These are phyloP conservation scores for Sparassis latifolia DNA, from an alignment of 1,284 basidiomycete species.

Conservation along the genomic window DNA sequence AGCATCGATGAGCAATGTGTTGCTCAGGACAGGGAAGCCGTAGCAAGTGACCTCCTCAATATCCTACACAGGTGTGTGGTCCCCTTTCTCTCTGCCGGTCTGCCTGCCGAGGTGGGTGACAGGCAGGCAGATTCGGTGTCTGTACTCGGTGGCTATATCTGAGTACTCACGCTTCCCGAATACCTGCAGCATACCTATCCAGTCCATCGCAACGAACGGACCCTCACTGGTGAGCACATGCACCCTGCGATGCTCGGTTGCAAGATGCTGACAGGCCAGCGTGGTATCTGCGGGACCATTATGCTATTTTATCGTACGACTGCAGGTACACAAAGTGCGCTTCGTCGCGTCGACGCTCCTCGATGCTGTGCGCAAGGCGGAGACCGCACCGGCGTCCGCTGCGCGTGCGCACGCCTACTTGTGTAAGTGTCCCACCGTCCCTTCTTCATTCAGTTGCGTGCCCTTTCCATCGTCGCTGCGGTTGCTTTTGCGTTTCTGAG, in stretches of 20 bases:
- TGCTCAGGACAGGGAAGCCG: slow-evolving; percentile 65
- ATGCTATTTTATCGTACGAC: not conserved
- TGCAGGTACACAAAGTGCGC: slow-evolving; percentile 77
- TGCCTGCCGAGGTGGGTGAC: not conserved
- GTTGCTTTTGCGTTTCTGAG: slow-evolving; percentile 10
- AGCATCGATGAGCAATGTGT: slow-evolving; percentile 56
- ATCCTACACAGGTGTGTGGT: slow-evolving; percentile 65
- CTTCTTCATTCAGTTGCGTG: not conserved
- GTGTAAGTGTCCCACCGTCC: slow-evolving; percentile 40
- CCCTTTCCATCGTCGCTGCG: not conserved
- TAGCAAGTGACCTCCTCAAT: slow-evolving; percentile 75
- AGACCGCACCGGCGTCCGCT: slow-evolving; percentile 68
- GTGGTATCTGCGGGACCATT: not conserved
- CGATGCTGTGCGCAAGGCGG: slow-evolving; percentile 77
- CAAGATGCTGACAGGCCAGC: slow-evolving; percentile 3
- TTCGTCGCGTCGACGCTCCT: slow-evolving; percentile 84
- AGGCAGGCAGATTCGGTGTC: slow-evolving; percentile 3
- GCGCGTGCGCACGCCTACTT: slow-evolving; percentile 75
- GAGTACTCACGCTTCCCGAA: slow-evolving; percentile 7
- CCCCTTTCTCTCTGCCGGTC: not conserved
- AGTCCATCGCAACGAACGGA: slow-evolving; percentile 85
- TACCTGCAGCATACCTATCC: slow-evolving; percentile 70
- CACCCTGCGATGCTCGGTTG: not conserved
- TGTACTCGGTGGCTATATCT: not conserved
- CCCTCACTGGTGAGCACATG: slow-evolving; percentile 55